These are phyloP conservation scores for Populus pruinosa DNA, from an alignment of 345 rosid genomes.

Conservation along the genomic window DNA sequence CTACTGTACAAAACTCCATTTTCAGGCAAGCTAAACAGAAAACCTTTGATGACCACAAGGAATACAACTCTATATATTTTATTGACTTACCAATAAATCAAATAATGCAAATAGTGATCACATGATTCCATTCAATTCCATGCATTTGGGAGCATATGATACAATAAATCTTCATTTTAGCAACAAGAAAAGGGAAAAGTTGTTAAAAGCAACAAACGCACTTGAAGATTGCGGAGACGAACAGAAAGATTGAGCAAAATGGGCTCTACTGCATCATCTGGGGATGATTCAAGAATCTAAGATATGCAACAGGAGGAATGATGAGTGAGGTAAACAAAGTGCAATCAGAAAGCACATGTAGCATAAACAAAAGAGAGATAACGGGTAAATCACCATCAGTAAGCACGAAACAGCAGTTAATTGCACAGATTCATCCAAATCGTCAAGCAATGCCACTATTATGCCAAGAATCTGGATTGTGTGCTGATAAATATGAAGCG, in stretches of 20 bases:
- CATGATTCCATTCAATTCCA: not conserved
- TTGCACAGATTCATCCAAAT: conserved; percentile 82
- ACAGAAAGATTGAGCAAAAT: conserved; percentile 73
- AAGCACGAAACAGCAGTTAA: conserved; percentile 89
- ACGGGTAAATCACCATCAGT: conserved; percentile 47
- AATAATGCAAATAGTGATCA: not conserved
- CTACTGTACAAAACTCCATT: no score
- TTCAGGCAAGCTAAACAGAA: no score
- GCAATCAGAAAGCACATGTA: not conserved
- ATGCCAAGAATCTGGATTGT: conserved; percentile 80
- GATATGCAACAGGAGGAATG: conserved; percentile 7
- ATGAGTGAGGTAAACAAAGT: not conserved
- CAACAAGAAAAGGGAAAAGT: not conserved
- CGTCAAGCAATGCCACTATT: conserved; percentile 86
- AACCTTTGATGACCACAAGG: no score
- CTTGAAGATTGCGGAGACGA: conserved; percentile 92
- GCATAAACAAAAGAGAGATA: conserved; percentile 11
- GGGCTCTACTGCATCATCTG: conserved; percentile 82
- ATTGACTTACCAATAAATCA: no score
- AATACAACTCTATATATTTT: no score
- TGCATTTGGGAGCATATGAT: not conserved
- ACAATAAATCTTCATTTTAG: not conserved
- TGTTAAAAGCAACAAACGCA: conserved; percentile 17
- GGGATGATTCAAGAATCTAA: conserved; percentile 77
- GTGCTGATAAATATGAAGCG: conserved; percentile 65